Conservation (phyloP, 208 protist species). For the Angomonas ambiguus region DNA sequence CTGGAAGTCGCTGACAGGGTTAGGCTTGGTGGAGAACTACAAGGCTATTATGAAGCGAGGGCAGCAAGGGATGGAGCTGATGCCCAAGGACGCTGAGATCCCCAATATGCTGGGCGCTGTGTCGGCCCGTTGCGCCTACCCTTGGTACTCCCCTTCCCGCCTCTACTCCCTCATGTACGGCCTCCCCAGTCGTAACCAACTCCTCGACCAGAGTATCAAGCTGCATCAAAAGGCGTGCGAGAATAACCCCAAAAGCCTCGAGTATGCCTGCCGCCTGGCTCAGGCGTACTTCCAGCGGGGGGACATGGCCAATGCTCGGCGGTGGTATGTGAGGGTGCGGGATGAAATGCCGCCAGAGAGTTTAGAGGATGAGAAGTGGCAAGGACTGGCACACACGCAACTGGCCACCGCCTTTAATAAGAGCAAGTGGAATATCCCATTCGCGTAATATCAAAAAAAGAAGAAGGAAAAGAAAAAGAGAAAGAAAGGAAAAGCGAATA, state of each 20-base stretch:
- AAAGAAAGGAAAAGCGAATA: background rate
- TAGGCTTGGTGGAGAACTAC: slow-evolving; percentile 82
- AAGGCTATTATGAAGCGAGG: slow-evolving; percentile 71
- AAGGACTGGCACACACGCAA: slow-evolving; percentile 75
- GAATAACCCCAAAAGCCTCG: slow-evolving; percentile 63
- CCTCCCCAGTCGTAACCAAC: slow-evolving; percentile 34
- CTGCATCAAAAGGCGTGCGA: slow-evolving; percentile 56
- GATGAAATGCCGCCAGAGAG: slow-evolving; percentile 81
- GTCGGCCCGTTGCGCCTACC: slow-evolving; percentile 64
- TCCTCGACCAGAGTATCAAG: slow-evolving; percentile 52
- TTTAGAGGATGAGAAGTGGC: slow-evolving; percentile 71
- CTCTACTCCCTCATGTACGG: slow-evolving; percentile 53
- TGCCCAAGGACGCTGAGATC: slow-evolving; percentile 66
- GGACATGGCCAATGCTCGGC: slow-evolving; percentile 63
- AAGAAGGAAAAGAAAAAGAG: background rate
- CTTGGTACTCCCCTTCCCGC: slow-evolving; percentile 65
- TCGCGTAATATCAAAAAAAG: slow-evolving; percentile 34
- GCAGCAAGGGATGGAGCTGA: slow-evolving; percentile 50
- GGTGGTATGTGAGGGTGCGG: slow-evolving; percentile 78
- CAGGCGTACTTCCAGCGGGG: slow-evolving; percentile 79
- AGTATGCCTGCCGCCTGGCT: slow-evolving; percentile 76
- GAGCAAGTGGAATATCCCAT: slow-evolving; percentile 79
- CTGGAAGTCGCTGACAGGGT: slow-evolving; percentile 51
- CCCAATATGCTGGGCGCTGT: slow-evolving; percentile 71
- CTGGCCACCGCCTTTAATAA: slow-evolving; percentile 70